These are phyloP conservation scores for Sophora flavescens DNA, from an alignment of 306 rosid species.

Conservation along the genomic window DNA sequence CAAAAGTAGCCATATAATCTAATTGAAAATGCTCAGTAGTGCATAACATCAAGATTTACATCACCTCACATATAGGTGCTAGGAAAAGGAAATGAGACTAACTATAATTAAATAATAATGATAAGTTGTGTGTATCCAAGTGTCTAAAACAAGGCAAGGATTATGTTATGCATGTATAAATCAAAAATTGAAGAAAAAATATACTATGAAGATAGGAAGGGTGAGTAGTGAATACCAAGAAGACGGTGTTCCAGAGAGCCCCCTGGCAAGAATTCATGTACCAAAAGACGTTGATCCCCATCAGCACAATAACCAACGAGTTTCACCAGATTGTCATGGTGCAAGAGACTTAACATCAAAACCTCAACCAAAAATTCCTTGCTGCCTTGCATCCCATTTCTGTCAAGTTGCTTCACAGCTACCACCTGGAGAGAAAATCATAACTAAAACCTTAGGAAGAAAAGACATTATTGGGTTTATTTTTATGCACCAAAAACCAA, in stretches of 20 bases:
- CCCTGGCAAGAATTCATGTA: conserved; percentile 73
- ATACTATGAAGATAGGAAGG: neutral
- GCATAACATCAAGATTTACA: too few relatives aligned
- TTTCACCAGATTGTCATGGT: conserved; percentile 78
- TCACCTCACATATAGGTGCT: too few relatives aligned
- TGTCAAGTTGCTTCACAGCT: conserved; percentile 95
- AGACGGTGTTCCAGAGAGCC: conserved; percentile 68
- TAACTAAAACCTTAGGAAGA: neutral
- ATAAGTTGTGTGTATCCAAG: too few relatives aligned
- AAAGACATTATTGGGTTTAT: neutral
- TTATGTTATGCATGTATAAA: neutral
- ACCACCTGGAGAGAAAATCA: conserved; percentile 60
- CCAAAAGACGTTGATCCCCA: conserved; percentile 95
- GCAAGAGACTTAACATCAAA: conserved; percentile 65
- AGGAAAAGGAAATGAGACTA: too few relatives aligned
- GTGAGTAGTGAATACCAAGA: conserved; percentile 59
- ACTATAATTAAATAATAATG: too few relatives aligned
- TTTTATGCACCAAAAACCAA: neutral
- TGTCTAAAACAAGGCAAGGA: too few relatives aligned
- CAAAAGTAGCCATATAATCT: neutral
- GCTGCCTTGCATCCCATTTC: conserved; percentile 76
- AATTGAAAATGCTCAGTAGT: too few relatives aligned
- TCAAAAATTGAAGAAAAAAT: neutral
- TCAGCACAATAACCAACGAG: conserved; percentile 92
- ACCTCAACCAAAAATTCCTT: conserved; percentile 85